phyloP scores from a whole-genome alignment of 441 rosid genomes.

The Theobroma grandiflorum region DNA sequence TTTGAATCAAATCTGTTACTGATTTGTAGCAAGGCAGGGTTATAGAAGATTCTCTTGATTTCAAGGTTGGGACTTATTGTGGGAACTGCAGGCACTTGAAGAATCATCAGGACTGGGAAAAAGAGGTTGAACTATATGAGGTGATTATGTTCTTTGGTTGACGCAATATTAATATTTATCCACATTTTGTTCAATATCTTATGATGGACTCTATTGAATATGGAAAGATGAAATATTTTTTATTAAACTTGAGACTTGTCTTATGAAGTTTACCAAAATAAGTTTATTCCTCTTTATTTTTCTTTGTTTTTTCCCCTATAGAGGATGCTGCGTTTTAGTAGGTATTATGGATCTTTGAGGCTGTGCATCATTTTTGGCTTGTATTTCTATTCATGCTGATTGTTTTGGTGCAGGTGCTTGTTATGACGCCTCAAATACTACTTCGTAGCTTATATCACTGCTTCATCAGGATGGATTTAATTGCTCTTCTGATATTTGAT shows the following conservation, averaged over 20 bases:
- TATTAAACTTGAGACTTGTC: background rate
- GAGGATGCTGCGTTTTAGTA: background rate
- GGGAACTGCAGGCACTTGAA: slow-evolving; percentile 67
- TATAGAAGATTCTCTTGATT: slow-evolving; percentile 71
- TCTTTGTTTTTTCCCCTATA: background rate
- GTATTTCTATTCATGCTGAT: slow-evolving; percentile 24
- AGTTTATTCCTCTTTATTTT: slow-evolving; percentile 9
- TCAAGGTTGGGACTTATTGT: slow-evolving; percentile 75
- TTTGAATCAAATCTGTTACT: slow-evolving; percentile 29
- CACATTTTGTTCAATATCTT: background rate
- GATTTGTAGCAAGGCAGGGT: slow-evolving; percentile 86
- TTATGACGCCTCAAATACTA: slow-evolving; percentile 91
- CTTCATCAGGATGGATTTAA: slow-evolving; percentile 87
- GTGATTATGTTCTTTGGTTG: slow-evolving; percentile 44
- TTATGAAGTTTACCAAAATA: slow-evolving; percentile 15
- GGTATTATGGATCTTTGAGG: slow-evolving; percentile 15
- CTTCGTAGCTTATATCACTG: slow-evolving; percentile 81
- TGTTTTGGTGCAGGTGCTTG: slow-evolving; percentile 77
- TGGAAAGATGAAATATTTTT: background rate
- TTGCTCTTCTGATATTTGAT: slow-evolving; percentile 89
- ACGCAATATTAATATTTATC: background rate
- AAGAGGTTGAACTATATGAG: slow-evolving; percentile 77
- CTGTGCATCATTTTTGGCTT: slow-evolving; percentile 26
- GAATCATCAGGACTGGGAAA: slow-evolving; percentile 78
- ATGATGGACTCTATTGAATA: background rate